Conservation (phyloP, 164 flowering plant species). For the Vitis riparia region DNA sequence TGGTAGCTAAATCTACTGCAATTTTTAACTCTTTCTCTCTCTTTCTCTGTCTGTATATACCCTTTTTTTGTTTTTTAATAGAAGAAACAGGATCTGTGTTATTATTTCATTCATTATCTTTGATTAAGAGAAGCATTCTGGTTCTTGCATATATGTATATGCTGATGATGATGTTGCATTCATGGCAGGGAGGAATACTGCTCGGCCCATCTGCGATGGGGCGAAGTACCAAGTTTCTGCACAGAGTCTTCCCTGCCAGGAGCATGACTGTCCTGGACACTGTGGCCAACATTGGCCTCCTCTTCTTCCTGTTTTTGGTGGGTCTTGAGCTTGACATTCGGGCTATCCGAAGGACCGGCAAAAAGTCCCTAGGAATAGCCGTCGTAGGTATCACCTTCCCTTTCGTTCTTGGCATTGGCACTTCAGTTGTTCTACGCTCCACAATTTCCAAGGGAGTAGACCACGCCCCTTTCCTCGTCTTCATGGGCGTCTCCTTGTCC, state of each 20-base stretch:
- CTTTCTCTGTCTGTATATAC: no score
- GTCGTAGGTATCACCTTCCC: slow-evolving; percentile 22
- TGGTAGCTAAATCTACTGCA: no score
- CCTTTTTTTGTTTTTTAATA: no score
- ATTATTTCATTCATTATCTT: no score
- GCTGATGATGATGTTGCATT: no score
- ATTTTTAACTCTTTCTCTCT: no score
- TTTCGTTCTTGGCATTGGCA: slow-evolving; percentile 18
- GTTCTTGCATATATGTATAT: no score
- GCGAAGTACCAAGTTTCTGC: slow-evolving; percentile 14
- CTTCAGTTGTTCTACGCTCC: slow-evolving; percentile 18
- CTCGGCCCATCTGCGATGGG: slow-evolving; percentile 29
- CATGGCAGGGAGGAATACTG: slow-evolving; percentile 24
- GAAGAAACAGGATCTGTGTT: no score
- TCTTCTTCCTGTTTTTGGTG: slow-evolving; percentile 25
- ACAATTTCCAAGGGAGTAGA: slow-evolving; percentile 12
- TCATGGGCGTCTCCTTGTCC: slow-evolving; percentile 40
- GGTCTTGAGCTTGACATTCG: slow-evolving; percentile 22
- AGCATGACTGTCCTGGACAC: slow-evolving; percentile 29
- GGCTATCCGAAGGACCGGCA: slow-evolving; percentile 12
- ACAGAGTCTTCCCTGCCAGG: slow-evolving; percentile 12
- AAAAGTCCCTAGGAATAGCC: slow-evolving; percentile 17
- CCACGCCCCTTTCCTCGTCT: slow-evolving; percentile 19
- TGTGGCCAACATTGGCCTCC: slow-evolving; percentile 25
- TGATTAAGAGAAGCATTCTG: no score